phyloP scores from a whole-genome alignment of 257 asterid genomes.

The Gentiana straminea region DNA sequence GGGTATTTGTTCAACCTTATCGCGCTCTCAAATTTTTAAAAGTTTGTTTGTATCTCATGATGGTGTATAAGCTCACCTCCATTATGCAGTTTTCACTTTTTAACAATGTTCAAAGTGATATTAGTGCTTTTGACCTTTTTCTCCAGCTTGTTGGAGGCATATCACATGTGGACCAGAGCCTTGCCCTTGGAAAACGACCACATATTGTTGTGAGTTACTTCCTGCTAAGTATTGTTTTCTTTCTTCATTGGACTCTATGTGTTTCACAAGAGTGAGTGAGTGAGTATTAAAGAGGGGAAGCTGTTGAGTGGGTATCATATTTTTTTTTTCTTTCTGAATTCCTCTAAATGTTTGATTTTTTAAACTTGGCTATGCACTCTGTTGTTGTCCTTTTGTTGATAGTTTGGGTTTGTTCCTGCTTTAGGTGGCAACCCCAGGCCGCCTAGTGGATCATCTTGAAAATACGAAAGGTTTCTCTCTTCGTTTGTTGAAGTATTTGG shows the following conservation, averaged over 20 bases:
- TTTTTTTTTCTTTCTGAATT: too few relatives aligned
- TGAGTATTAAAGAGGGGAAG: too few relatives aligned
- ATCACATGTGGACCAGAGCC: slow-evolving; percentile 67
- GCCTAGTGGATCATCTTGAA: slow-evolving; percentile 83
- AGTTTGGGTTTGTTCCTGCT: slow-evolving; percentile 3
- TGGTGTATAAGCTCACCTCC: background rate
- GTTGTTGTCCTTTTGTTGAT: background rate
- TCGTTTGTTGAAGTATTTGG: slow-evolving; percentile 64
- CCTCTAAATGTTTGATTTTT: too few relatives aligned
- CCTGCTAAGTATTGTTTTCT: slow-evolving; percentile 1
- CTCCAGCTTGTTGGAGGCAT: slow-evolving; percentile 89
- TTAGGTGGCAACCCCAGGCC: slow-evolving; percentile 98
- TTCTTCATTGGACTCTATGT: too few relatives aligned
- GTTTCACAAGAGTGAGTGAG: too few relatives aligned
- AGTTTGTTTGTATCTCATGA: background rate
- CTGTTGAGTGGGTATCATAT: too few relatives aligned
- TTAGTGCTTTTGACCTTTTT: slow-evolving; percentile 5
- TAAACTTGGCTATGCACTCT: too few relatives aligned
- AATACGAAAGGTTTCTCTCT: slow-evolving; percentile 86
- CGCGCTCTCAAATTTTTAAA: too few relatives aligned
- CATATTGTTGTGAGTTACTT: slow-evolving; percentile 62
- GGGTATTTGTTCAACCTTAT: background rate
- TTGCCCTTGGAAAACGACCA: slow-evolving; percentile 73
- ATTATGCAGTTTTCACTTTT: background rate
- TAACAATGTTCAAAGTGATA: background rate